Evolutionary conservation across 257 asterid species (phyloP).

Genomic region (Nyctanthes arbortristis): DNA sequence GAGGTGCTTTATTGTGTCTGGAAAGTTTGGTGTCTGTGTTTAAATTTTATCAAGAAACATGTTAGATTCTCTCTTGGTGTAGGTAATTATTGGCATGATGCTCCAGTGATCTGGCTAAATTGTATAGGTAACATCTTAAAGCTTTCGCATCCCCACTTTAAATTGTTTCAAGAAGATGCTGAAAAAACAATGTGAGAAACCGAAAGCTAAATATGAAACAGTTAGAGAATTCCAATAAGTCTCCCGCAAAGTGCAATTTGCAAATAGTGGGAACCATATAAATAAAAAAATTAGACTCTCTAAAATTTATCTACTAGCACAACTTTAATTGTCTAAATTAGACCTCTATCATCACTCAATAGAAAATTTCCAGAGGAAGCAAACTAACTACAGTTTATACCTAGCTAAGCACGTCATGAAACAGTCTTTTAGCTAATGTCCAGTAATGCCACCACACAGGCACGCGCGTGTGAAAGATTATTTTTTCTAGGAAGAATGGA

Average conservation of each 20-base stretch:
- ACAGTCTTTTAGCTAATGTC: not conserved
- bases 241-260: not conserved
- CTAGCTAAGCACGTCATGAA: slow-evolving; percentile 15
- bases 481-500: slow-evolving; percentile 16
- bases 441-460: not conserved
- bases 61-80: too few species aligned
- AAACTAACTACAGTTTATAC: not conserved
- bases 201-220: not conserved
- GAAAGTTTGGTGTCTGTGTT: too few species aligned
- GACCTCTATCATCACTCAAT: slow-evolving; percentile 9
- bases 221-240: not conserved
- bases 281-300: not conserved
- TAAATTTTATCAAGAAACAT: too few species aligned
- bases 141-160: too few species aligned
- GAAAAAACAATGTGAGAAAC: slow-evolving; percentile 3
- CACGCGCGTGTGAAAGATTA: slow-evolving; percentile 8
- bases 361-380: not conserved
- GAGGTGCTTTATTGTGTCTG: too few species aligned
- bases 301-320: slow-evolving; percentile 1
- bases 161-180: not conserved
- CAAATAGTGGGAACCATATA: slow-evolving; percentile 4
- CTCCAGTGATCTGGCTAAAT: too few species aligned
- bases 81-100: too few species aligned
- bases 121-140: too few species aligned
- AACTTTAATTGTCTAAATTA: not conserved